phyloP scores from a whole-genome alignment of 1,284 basidiomycete genomes.

The Agaricales sp. region DNA sequence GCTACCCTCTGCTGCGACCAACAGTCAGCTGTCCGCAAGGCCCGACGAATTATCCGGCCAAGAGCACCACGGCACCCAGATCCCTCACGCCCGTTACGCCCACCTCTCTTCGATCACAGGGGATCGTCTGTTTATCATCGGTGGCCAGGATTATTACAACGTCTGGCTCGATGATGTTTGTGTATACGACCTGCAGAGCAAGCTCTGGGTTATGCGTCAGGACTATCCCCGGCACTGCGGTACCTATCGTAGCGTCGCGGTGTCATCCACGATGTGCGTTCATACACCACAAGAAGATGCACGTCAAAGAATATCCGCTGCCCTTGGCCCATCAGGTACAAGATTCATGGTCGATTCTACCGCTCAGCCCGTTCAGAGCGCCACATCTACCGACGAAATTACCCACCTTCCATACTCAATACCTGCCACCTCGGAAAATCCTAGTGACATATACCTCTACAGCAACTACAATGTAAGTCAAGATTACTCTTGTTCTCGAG shows the following conservation, averaged over 20 bases:
- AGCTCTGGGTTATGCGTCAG: constrained; percentile 69
- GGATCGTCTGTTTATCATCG: constrained; percentile 83
- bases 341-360: constrained; percentile 42
- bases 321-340: constrained; percentile 43
- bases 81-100: constrained; percentile 80
- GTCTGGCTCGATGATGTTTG: constrained; percentile 90
- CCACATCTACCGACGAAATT: constrained; percentile 50
- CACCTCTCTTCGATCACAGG: constrained; percentile 81
- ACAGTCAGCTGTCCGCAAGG: constrained; percentile 2
- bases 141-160: constrained; percentile 86
- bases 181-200: constrained; percentile 68
- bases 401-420: constrained; percentile 70
- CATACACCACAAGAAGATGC: constrained; percentile 59
- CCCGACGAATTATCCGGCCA: constrained; percentile 18
- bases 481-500: constrained; percentile 6
- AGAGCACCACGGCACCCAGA: constrained; percentile 29
- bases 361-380: constrained; percentile 19
- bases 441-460: constrained; percentile 72
- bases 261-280: constrained; percentile 58
- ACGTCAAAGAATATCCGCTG: constrained; percentile 25
- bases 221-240: constrained; percentile 86
- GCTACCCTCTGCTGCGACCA: constrained; percentile 35
- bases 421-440: constrained; percentile 58
- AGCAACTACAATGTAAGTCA: constrained; percentile 85
- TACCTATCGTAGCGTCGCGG: constrained; percentile 85